phyloP scores from a whole-genome alignment of 306 rosid genomes.

The Trifolium dubium region DNA sequence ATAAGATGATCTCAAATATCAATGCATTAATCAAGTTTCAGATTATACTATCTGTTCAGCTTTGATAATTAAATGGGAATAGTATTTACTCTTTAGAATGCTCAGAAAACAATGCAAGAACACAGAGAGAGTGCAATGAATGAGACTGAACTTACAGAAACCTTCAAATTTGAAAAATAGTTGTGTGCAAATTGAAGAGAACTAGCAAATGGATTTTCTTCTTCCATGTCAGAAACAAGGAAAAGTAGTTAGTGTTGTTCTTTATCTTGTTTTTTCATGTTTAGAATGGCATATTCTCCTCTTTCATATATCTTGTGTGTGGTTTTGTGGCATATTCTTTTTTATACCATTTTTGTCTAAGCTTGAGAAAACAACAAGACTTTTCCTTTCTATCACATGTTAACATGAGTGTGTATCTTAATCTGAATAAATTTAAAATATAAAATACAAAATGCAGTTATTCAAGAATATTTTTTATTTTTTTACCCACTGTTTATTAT shows the following conservation, averaged over 20 bases:
- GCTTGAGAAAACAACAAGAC: slow-evolving; percentile 6
- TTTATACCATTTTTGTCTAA: not conserved
- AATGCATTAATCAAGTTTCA: slow-evolving; percentile 2
- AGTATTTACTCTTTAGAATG: not conserved
- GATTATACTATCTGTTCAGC: not conserved
- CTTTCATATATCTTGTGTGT: not conserved
- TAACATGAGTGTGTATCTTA: not conserved
- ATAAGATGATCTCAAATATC: not conserved
- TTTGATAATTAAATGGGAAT: not conserved
- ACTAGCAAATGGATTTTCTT: not conserved
- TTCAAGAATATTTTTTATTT: too few species aligned
- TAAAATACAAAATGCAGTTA: not conserved
- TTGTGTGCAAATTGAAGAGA: not conserved
- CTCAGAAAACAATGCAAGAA: slow-evolving; percentile 12
- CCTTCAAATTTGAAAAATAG: slow-evolving; percentile 25
- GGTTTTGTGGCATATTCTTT: slow-evolving; percentile 7
- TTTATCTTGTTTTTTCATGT: not conserved
- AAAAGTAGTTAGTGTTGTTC: not conserved
- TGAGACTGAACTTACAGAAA: slow-evolving; percentile 23
- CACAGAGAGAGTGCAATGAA: slow-evolving; percentile 14
- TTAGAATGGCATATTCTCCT: slow-evolving; percentile 3
- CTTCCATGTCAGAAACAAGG: not conserved
- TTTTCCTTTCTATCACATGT: not conserved
- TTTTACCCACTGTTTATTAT: too few species aligned
- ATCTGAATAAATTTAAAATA: not conserved